Base-by-base conservation (phyloP, 768 basidiomycete species). In the Terana coerulea region DNA sequence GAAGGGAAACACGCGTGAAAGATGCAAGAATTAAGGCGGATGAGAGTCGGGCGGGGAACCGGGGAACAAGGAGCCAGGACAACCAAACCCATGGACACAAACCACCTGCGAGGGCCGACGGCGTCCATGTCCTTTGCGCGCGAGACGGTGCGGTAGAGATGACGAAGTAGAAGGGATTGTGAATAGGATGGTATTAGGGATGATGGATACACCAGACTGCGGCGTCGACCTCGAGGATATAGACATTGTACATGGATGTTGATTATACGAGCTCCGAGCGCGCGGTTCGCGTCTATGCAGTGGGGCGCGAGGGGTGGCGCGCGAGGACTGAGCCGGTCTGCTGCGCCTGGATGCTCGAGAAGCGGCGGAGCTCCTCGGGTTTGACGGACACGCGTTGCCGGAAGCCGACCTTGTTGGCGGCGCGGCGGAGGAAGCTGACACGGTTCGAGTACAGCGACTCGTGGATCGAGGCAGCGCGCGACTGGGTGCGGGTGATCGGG, bases 391-490 rank as follows among this genome's bases (percentile, higher is more conserved):
- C 74, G 73, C 84, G 85, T 61, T 81, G 78, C 47, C 88, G 87
- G 67, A 97, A 92, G 55, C 92, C 91, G 64, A 95, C 89, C 72
- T 88, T 88, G 71, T 87, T 81, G 51, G 80, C 86, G 47, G 91
- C 91, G 53, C 91, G 86, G 61, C 84, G 84, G 65, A 98, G 84
- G 81, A 98, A 98, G 57, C 80, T 83, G 48, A 91, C 90, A 79
- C 95, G 91, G 71, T 97, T 97, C 47, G 89, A 90, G 80, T 97
- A 98, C 60, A 95, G 68, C 10, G 88, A 90, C 71, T 94, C 91
- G 74, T 95, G 90, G 61, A 92, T 76, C 30, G 90, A 92, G 12
- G 88, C 89, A 24, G 83, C 90, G 61, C 95, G 91, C 1, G 93
- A 95, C 60, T 86, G 83, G 30, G 92, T 97, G 62, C 94, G 88